Conservation (phyloP, 139 green algal genomes). For the Pycnococcus provasolii region DNA sequence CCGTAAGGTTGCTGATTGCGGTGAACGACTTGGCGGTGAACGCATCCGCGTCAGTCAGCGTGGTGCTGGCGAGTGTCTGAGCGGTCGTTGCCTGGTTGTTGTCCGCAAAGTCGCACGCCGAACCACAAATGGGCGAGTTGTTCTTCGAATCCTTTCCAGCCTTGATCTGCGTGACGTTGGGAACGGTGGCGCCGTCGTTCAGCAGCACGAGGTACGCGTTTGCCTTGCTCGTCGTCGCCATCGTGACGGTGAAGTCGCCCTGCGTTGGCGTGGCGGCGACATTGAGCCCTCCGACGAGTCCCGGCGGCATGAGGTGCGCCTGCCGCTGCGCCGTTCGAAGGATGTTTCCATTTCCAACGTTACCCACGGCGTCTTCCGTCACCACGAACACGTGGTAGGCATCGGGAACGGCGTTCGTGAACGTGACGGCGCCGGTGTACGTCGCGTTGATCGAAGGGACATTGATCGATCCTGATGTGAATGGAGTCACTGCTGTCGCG, state of each 20-base stretch:
- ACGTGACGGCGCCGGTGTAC: neutral
- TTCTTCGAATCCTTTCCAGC: neutral
- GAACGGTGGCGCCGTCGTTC: neutral
- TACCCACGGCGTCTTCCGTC: neutral
- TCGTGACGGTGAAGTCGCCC: neutral
- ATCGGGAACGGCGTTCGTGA: neutral
- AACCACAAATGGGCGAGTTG: neutral
- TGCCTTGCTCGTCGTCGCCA: neutral
- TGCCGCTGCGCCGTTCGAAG: neutral
- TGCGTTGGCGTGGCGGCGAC: neutral
- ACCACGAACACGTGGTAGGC: neutral
- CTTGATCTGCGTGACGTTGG: neutral
- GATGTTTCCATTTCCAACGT: conserved; percentile 5
- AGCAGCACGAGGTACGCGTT: neutral
- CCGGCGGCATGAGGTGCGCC: neutral
- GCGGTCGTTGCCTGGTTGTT: no score
- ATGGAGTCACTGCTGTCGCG: neutral
- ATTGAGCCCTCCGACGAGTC: neutral
- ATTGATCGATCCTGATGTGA: neutral
- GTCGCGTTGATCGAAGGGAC: neutral
- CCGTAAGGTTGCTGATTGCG: no score
- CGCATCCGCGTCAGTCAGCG: no score
- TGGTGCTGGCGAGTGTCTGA: no score
- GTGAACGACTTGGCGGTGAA: no score
- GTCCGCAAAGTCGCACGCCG: neutral